A percentile compares a stretch with the other conserved stretches of the same genome.
These are phyloP conservation scores for Saturnispora kantuleensis DNA, from an alignment of 805 yeast species.

Conservation along the genomic window DNA sequence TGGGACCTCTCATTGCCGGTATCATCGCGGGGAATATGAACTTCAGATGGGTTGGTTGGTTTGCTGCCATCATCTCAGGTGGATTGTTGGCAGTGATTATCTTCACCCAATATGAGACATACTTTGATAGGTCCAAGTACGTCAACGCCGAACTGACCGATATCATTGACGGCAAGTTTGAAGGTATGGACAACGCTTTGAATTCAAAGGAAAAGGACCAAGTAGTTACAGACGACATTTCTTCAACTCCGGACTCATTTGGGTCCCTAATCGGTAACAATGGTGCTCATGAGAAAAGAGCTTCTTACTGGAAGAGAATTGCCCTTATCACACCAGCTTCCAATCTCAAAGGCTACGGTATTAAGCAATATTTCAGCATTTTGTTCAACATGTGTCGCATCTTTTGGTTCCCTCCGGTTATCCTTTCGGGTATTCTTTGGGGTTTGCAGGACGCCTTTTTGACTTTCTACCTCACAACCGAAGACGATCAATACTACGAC, in stretches of 20 bases:
- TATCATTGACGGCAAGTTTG: conserved; percentile 3
- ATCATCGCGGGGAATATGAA: conserved; percentile 48
- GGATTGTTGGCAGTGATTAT: conserved; percentile 42
- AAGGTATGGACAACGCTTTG: neutral
- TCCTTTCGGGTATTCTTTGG: conserved; percentile 66
- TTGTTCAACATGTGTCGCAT: conserved; percentile 42
- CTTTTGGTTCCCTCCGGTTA: conserved; percentile 54
- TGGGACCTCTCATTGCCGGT: conserved; percentile 77
- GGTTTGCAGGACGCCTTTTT: conserved; percentile 71
- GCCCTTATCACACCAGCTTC: conserved; percentile 46
- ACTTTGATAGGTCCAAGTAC: conserved; percentile 45
- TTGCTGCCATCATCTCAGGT: conserved; percentile 56
- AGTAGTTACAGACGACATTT: conserved; percentile 1
- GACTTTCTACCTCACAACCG: conserved; percentile 65
- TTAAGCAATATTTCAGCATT: conserved; percentile 53
- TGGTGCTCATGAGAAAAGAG: conserved; percentile 33
- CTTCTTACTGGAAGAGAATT: conserved; percentile 37
- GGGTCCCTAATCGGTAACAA: conserved; percentile 17
- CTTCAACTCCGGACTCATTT: conserved; percentile 4
- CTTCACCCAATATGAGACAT: conserved; percentile 63
- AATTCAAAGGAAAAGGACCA: conserved; percentile 4
- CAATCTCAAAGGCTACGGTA: conserved; percentile 52
- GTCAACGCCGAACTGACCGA: conserved; percentile 6
- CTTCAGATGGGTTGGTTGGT: conserved; percentile 77
- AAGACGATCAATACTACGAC: conserved; percentile 55